Evolutionary conservation across 768 basidiomycete species (phyloP).

Genomic region (Suillus ampliporus): DNA sequence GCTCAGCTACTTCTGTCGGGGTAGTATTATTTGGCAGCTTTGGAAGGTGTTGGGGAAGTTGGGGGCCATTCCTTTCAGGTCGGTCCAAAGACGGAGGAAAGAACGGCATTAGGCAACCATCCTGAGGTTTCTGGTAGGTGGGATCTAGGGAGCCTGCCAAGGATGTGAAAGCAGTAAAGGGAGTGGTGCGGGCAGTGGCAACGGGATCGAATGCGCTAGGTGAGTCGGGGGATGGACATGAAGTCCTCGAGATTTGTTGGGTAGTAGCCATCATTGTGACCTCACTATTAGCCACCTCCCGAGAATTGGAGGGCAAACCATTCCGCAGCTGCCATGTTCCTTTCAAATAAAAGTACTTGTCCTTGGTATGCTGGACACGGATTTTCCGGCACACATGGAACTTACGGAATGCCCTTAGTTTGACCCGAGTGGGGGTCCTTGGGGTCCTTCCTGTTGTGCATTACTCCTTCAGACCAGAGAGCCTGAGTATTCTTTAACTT

Average conservation of each 20-base stretch:
- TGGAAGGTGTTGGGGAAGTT: conserved; percentile 27
- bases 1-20: conserved; percentile 26
- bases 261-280: too few species aligned
- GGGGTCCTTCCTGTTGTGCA: too few species aligned
- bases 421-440: background rate
- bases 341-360: background rate
- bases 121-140: background rate
- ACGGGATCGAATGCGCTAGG: conserved; percentile 7
- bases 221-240: conserved; percentile 8
- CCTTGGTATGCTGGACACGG: background rate
- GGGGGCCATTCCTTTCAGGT: conserved; percentile 27
- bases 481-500: too few species aligned
- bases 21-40: conserved; percentile 29
- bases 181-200: conserved; percentile 15
- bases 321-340: background rate
- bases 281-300: background rate
- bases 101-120: conserved; percentile 23
- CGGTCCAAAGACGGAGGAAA: conserved; percentile 21
- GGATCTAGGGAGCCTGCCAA: conserved; percentile 8
- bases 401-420: background rate
- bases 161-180: conserved; percentile 13
- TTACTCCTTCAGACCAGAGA: too few species aligned
- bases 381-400: background rate
- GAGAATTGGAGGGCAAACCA: background rate
- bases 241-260: background rate